These are phyloP conservation scores for Cairneyella variabilis DNA, from an alignment of 495 filamentous ascomycete species.

Conservation along the genomic window DNA sequence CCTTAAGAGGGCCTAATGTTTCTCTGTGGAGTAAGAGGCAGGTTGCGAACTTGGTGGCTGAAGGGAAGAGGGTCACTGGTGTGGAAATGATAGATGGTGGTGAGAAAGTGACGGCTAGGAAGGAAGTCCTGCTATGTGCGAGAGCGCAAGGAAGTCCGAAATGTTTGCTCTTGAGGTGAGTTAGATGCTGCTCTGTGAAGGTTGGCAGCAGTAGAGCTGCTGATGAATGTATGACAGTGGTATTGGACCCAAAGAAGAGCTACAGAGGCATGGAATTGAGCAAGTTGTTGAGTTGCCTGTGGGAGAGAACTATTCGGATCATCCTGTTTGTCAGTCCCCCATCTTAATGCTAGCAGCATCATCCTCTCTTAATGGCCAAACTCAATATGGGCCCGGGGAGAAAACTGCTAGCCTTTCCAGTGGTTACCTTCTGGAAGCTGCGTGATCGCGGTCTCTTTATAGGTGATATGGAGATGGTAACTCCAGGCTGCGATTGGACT, in stretches of 20 bases:
- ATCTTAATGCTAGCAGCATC: too few relatives aligned
- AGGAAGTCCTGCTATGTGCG: constrained; percentile 1
- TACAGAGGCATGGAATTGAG: constrained; percentile 43
- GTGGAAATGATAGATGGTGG: neutral
- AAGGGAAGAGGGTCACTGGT: neutral
- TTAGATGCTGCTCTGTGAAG: too few relatives aligned
- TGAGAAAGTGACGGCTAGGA: neutral
- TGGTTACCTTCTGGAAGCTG: constrained; percentile 38
- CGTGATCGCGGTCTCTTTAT: neutral
- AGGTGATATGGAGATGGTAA: constrained; percentile 2
- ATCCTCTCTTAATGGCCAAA: too few relatives aligned
- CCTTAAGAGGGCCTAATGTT: neutral
- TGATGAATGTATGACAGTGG: too few relatives aligned
- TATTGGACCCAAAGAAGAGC: constrained; percentile 49
- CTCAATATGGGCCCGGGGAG: too few relatives aligned
- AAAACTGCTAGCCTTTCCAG: too few relatives aligned
- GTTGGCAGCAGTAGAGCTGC: too few relatives aligned
- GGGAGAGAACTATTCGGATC: constrained; percentile 61
- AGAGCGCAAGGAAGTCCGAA: constrained; percentile 1
- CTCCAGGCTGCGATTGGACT: constrained; percentile 5
- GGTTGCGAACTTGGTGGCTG: neutral
- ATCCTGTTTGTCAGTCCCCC: too few relatives aligned
- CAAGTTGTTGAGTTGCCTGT: constrained; percentile 54
- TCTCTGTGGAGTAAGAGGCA: neutral
- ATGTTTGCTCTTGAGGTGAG: constrained; percentile 5